Percentiles rank a stretch among this genome's conserved stretches.
Conservation (phyloP, 441 rosid species). For the Iberis amara region DNA sequence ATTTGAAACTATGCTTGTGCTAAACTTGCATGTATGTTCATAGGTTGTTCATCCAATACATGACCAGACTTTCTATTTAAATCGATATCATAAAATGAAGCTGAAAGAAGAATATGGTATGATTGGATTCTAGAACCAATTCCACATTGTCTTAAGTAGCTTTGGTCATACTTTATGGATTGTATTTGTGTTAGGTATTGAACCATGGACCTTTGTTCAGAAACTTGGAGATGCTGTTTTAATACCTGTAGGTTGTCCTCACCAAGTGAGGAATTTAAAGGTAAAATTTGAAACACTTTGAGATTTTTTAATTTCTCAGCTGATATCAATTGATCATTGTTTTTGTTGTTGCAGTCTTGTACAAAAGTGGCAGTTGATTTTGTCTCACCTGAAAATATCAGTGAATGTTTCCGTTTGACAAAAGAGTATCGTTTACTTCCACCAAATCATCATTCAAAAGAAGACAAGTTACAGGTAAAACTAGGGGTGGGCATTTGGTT, state of each 20-base stretch:
- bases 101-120: constrained; percentile 83
- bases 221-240: constrained; percentile 89
- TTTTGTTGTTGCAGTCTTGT: constrained; percentile 53
- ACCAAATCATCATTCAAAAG: constrained; percentile 54
- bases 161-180: constrained; percentile 8
- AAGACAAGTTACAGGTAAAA: constrained; percentile 69
- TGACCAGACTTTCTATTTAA: constrained; percentile 67
- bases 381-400: constrained; percentile 74
- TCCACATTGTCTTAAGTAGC: no score
- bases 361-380: constrained; percentile 84
- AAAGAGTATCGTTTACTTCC: constrained; percentile 79
- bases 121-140: no score
- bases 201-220: constrained; percentile 89
- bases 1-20: no score
- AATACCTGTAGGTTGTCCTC: constrained; percentile 92
- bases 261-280: constrained; percentile 93
- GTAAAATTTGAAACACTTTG: constrained; percentile 26
- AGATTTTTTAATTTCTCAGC: background rate
- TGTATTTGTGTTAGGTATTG: constrained; percentile 66
- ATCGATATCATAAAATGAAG: constrained; percentile 52
- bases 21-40: background rate
- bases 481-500: no score
- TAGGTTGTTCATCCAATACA: constrained; percentile 79
- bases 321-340: background rate
- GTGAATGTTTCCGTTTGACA: constrained; percentile 64